Percentiles rank a stretch among this genome's conserved stretches.
Conservation (phyloP, 2,329 filamentous ascomycete species). For the Mycosphaerelloides madeirae region DNA sequence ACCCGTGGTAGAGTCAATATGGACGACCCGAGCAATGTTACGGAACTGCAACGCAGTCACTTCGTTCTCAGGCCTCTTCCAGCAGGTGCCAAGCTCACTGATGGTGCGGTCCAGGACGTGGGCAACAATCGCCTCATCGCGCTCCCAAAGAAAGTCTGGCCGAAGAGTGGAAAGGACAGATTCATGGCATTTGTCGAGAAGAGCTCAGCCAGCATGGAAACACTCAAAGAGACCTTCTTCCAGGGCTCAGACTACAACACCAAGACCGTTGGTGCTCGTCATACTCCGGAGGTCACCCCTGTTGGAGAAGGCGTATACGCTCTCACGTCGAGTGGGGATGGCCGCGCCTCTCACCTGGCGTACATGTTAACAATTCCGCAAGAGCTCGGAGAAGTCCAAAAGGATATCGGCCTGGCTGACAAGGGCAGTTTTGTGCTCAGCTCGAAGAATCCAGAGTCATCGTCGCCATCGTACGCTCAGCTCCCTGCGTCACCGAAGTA, state of each 20-base stretch:
- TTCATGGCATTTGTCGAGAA: slow-evolving; percentile 85
- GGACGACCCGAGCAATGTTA: slow-evolving; percentile 62
- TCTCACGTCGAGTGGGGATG: slow-evolving; percentile 65
- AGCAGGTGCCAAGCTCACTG: slow-evolving; percentile 60
- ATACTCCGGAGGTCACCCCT: slow-evolving; percentile 64
- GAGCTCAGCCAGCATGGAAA: slow-evolving; percentile 57
- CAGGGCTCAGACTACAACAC: slow-evolving; percentile 65
- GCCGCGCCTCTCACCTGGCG: slow-evolving; percentile 62
- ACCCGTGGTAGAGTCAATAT: slow-evolving; percentile 71
- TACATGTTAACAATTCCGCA: slow-evolving; percentile 74
- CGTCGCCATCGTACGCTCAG: slow-evolving; percentile 59
- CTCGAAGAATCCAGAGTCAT: slow-evolving; percentile 71
- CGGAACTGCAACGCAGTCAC: slow-evolving; percentile 72
- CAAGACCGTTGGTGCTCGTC: slow-evolving; percentile 66
- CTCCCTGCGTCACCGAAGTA: slow-evolving; percentile 65
- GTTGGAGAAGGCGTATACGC: slow-evolving; percentile 84
- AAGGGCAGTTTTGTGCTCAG: slow-evolving; percentile 75
- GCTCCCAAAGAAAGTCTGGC: slow-evolving; percentile 79
- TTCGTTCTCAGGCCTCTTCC: slow-evolving; percentile 72
- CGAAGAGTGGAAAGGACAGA: slow-evolving; percentile 60
- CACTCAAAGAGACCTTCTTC: slow-evolving; percentile 70
- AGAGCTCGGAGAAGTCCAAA: slow-evolving; percentile 66
- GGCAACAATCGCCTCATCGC: slow-evolving; percentile 67
- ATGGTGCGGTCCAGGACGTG: slow-evolving; percentile 53
- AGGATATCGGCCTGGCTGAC: slow-evolving; percentile 64